Evolutionary conservation across 306 rosid species (phyloP).

Genomic region (Ormosia semicastrata): DNA sequence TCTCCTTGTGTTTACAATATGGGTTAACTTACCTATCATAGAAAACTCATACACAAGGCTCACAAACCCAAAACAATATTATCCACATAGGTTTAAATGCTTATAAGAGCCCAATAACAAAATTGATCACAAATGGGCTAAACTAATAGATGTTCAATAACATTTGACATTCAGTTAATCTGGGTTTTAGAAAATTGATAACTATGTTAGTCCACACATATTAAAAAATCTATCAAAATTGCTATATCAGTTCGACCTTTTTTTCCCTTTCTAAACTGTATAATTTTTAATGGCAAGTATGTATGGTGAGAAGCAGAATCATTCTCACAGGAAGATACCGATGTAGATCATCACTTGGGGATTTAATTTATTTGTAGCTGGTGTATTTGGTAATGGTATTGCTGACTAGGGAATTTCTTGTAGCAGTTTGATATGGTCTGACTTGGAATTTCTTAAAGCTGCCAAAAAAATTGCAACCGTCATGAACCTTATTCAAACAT

Average conservation of each 20-base stretch:
- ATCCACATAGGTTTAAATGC: no score
- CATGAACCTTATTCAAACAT: conserved; percentile 6
- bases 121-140: no score
- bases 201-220: no score
- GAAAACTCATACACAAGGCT: no score
- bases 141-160: no score
- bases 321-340: conserved; percentile 15
- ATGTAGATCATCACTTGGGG: conserved; percentile 19
- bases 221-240: not conserved
- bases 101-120: no score
- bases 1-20: no score
- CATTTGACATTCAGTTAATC: no score
- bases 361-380: conserved; percentile 18
- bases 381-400: conserved; percentile 21
- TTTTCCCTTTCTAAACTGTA: not conserved
- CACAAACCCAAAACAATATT: no score
- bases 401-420: conserved; percentile 19
- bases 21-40: no score
- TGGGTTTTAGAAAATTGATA: no score
- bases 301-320: conserved; percentile 23
- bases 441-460: conserved; percentile 10
- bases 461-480: not conserved
- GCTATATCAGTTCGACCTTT: not conserved
- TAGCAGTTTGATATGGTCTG: conserved; percentile 1
- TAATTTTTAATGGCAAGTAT: conserved; percentile 20